Conservation (phyloP, 495 filamentous ascomycete genomes). For the Aspergillus cristatus region DNA sequence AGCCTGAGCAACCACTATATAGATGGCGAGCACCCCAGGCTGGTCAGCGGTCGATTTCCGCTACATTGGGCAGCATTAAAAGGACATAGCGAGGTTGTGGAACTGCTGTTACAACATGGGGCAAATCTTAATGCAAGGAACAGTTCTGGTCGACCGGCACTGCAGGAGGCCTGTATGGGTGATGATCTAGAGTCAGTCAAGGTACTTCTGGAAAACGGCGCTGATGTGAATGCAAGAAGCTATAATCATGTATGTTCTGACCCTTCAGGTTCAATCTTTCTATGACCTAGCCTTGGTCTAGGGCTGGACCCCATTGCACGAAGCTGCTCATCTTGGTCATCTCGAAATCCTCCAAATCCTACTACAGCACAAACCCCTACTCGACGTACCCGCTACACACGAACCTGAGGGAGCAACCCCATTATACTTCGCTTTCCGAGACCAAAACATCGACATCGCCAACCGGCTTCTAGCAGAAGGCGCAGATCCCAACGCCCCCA, state of each 20-base stretch:
- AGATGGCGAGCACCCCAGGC: neutral
- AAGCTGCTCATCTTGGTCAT: too few species aligned
- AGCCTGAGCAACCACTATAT: neutral
- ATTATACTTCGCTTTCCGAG: too few species aligned
- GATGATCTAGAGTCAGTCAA: neutral
- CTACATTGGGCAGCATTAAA: neutral
- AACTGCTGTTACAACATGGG: constrained; percentile 2
- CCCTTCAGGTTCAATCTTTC: too few species aligned
- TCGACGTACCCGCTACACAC: too few species aligned
- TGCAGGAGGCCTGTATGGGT: neutral
- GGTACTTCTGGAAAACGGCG: neutral
- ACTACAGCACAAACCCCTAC: neutral
- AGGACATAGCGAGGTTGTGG: neutral
- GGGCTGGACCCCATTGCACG: neutral
- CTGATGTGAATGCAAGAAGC: constrained; percentile 1
- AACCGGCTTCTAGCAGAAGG: too few species aligned
- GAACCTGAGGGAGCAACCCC: too few species aligned
- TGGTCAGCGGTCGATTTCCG: neutral
- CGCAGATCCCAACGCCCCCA: too few species aligned
- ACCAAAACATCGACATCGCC: too few species aligned
- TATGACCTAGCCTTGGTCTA: neutral
- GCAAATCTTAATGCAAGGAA: constrained; percentile 1
- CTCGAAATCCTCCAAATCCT: neutral
- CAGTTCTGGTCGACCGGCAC: neutral
- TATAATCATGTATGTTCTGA: constrained; percentile 1